phyloP scores from a whole-genome alignment of 352 stramenopile species.

The Pythium inflatum region DNA sequence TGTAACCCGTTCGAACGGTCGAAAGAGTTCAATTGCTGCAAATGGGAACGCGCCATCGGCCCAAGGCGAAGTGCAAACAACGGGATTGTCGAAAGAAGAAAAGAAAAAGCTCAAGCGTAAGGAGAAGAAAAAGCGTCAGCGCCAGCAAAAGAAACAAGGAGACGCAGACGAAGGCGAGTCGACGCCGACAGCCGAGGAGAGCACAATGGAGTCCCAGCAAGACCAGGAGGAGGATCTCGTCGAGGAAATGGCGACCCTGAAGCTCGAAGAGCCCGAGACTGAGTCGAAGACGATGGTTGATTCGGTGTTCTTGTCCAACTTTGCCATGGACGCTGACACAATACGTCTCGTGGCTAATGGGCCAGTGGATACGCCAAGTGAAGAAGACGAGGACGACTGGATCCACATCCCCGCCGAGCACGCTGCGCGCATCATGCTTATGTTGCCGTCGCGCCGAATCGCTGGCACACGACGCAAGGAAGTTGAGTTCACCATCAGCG shows the following conservation, averaged over 20 bases:
- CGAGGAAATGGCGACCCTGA: slow-evolving; percentile 13
- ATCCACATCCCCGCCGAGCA: slow-evolving; percentile 73
- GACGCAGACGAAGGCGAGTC: slow-evolving; percentile 23
- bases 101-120: slow-evolving; percentile 95
- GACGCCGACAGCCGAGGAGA: not conserved
- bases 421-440: slow-evolving; percentile 68
- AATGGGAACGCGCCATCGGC: not conserved
- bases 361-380: slow-evolving; percentile 14
- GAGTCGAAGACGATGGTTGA: slow-evolving; percentile 30
- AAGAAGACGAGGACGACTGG: slow-evolving; percentile 70
- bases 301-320: slow-evolving; percentile 31
- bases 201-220: not conserved
- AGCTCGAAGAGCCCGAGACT: slow-evolving; percentile 30
- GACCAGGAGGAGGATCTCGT: slow-evolving; percentile 7
- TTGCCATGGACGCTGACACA: slow-evolving; percentile 8
- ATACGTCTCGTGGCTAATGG: not conserved
- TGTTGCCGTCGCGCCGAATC: slow-evolving; percentile 60
- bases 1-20: not conserved
- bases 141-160: slow-evolving; percentile 91
- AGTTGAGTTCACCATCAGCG: slow-evolving; percentile 65
- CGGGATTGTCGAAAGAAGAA: slow-evolving; percentile 80
- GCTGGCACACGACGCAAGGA: slow-evolving; percentile 61
- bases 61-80: not conserved
- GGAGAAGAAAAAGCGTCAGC: slow-evolving; percentile 92
- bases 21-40: not conserved